phyloP scores from a whole-genome alignment of 257 asterid genomes.

The Gentiana dahurica region DNA sequence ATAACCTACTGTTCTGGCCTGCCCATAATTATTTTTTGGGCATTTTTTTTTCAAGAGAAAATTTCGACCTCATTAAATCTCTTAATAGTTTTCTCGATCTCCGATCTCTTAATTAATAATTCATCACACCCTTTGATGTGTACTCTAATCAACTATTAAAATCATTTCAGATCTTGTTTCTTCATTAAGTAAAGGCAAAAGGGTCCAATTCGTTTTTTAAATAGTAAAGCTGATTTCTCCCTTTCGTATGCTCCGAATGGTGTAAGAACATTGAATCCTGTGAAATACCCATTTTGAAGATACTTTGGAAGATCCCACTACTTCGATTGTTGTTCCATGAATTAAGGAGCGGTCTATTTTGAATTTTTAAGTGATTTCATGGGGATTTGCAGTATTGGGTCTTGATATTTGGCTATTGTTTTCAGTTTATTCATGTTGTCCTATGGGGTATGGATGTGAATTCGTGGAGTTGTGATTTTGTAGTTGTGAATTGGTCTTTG shows the following conservation, averaged over 20 bases:
- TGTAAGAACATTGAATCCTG: background rate
- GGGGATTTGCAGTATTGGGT: conserved; percentile 4
- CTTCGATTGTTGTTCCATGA: background rate
- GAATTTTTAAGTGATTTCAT: background rate
- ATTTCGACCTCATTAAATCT: no score
- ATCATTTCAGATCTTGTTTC: conserved; percentile 4
- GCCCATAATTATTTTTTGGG: no score
- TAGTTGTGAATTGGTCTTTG: background rate
- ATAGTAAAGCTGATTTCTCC: background rate
- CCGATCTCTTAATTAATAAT: background rate
- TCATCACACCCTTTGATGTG: background rate
- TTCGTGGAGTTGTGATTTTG: background rate
- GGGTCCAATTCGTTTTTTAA: background rate
- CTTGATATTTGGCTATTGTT: background rate
- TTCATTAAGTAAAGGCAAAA: background rate
- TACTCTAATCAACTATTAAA: background rate
- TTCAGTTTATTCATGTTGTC: background rate
- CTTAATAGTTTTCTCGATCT: no score
- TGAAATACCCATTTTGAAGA: background rate
- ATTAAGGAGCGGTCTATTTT: conserved; percentile 1
- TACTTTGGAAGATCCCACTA: background rate
- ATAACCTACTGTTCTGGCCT: no score
- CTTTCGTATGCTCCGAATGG: background rate
- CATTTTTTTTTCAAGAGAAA: no score
- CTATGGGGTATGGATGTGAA: background rate